Evolutionary conservation across 441 rosid genomes (phyloP).

Genomic region (Manihot esculenta): DNA sequence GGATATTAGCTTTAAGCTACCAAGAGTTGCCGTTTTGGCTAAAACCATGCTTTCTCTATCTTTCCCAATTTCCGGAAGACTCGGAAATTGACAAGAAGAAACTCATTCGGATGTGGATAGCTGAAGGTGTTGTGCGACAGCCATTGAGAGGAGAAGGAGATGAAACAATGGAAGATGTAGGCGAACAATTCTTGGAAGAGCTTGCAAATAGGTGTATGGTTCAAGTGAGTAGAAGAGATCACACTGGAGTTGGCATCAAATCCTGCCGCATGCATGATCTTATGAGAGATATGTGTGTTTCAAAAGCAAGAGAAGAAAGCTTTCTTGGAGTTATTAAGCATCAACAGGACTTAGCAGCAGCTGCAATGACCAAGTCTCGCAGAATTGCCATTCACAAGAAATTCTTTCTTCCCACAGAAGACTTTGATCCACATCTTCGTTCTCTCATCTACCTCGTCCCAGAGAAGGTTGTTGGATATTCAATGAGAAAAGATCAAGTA

Average conservation of each 20-base stretch:
- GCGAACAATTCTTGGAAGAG: slow-evolving; percentile 30
- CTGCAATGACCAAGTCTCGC: neutral
- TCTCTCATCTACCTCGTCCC: slow-evolving; percentile 1
- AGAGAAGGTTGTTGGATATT: neutral
- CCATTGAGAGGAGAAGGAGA: slow-evolving; percentile 1
- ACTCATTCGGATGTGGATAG: slow-evolving; percentile 27
- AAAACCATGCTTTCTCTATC: slow-evolving; percentile 40
- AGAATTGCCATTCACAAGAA: slow-evolving; percentile 20
- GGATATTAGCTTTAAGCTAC: slow-evolving; percentile 24
- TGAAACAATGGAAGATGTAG: slow-evolving; percentile 30
- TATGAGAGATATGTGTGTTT: slow-evolving; percentile 34
- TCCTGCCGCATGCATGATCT: slow-evolving; percentile 37
- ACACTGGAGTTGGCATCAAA: slow-evolving; percentile 10
- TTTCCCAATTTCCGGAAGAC: slow-evolving; percentile 35
- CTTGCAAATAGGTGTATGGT: slow-evolving; percentile 35
- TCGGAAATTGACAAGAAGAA: neutral
- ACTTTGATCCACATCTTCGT: neutral
- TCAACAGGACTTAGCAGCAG: too few species aligned
- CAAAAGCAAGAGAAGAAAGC: slow-evolving; percentile 28
- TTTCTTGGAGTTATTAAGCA: neutral
- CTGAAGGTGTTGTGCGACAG: slow-evolving; percentile 30
- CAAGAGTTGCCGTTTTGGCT: slow-evolving; percentile 24
- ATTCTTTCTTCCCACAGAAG: neutral
- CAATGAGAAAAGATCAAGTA: neutral
- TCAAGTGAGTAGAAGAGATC: slow-evolving; percentile 27